Evolutionary conservation across 768 basidiomycete genomes (phyloP), one percentile per base, ranked within the genome.

Genomic region (Leucocoprinus birnbaumii): DNA sequence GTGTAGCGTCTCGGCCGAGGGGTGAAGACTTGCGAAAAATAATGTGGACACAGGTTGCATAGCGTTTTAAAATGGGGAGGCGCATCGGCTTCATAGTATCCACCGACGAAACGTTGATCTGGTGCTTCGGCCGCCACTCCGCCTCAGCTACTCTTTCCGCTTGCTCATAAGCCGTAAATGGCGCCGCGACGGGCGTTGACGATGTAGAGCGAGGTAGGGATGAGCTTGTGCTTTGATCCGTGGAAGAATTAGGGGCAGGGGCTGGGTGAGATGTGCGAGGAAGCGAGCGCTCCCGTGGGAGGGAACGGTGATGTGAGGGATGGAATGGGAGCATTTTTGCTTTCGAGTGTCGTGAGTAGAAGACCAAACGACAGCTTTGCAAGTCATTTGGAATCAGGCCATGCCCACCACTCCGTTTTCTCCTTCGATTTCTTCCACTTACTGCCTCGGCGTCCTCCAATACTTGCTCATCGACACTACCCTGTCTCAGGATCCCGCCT

Each of bases 1-100:
- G 61, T 9, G 69, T 73, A 19, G 57, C 55, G 43, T 77, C 75
- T 2, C 64, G 66, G 0, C 72, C 70, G 0, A 74, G 34, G 38
- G 9, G 38, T 11, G 58, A 63, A 35, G 61, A 65, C 50, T 70
- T 73, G 27, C 66, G 64, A 55, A 79, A 70, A 51, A 72, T 61
- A 21, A 79, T 58, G 7, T 74, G 53, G 2, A 79, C 57, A 56
- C 72, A 77, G 7, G 71, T 70, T 2, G 71, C 67, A 46, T 71
- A 78, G 1, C 76, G 68, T 48, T 71, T 70, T 54, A 67, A 69
- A n/a, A 77, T 71, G 18, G 76, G 65, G 11, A 79, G 61, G 14
- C 71, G 66, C 13, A 74, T 52, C 27, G 68, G 72, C 3, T 55
- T 61, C 13, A 34, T 4, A 16, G 18, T 21, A 44, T 44, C 22